Conservation (phyloP, 805 yeast genomes). For the Komagataella phaffii region DNA sequence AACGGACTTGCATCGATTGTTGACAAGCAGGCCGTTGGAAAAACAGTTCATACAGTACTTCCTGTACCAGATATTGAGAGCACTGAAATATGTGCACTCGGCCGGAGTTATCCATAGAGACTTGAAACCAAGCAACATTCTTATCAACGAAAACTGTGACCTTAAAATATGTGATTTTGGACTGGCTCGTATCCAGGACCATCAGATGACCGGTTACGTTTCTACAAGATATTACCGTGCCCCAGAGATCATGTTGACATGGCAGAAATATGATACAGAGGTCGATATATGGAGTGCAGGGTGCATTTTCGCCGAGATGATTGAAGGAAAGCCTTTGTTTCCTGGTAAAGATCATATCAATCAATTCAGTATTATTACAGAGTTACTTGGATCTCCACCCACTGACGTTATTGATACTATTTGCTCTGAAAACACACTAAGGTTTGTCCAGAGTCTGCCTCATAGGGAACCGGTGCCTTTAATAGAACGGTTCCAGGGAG, state of each 20-base stretch:
- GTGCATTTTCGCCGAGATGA: slow-evolving; percentile 95
- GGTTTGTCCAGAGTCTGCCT: slow-evolving; percentile 90
- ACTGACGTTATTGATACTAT: slow-evolving; percentile 92
- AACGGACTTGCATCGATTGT: slow-evolving; percentile 83
- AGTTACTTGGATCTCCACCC: slow-evolving; percentile 87
- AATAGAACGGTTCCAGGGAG: slow-evolving; percentile 62
- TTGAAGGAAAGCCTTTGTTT: slow-evolving; percentile 91
- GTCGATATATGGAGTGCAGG: slow-evolving; percentile 98
- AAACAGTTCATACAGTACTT: slow-evolving; percentile 95
- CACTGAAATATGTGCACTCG: slow-evolving; percentile 85
- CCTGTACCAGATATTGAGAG: slow-evolving; percentile 88
- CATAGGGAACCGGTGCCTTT: slow-evolving; percentile 87
- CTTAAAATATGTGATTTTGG: slow-evolving; percentile 95
- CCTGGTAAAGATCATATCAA: slow-evolving; percentile 98
- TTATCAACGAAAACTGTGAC: slow-evolving; percentile 95
- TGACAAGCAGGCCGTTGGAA: slow-evolving; percentile 88
- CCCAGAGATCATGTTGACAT: slow-evolving; percentile 95
- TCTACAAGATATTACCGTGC: slow-evolving; percentile 94
- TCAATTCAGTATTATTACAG: slow-evolving; percentile 94
- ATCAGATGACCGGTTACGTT: slow-evolving; percentile 98
- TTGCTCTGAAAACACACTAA: slow-evolving; percentile 87
- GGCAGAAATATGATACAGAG: slow-evolving; percentile 96
- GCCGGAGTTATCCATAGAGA: slow-evolving; percentile 95
- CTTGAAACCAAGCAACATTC: slow-evolving; percentile 83
- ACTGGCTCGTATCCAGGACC: slow-evolving; percentile 92